Evolutionary conservation across 768 basidiomycete genomes (phyloP).

Genomic region (Phlebiopsis flavidoalba): DNA sequence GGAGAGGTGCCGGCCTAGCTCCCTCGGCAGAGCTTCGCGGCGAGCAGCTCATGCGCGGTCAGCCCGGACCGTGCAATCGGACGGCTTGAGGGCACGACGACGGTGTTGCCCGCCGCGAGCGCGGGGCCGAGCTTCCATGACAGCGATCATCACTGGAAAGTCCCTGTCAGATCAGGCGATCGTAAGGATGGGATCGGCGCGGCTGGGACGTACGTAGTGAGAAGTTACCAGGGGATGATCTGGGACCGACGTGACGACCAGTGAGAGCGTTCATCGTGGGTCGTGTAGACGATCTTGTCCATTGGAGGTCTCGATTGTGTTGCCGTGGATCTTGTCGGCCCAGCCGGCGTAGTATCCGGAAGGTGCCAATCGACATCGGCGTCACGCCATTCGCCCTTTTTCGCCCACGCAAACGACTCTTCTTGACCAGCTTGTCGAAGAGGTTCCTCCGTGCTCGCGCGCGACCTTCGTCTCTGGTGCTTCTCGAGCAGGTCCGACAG

Average conservation of each 20-base stretch:
- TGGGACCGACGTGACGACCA: conserved; percentile 49
- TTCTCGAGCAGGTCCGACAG: too few relatives aligned
- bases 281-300: conserved; percentile 51
- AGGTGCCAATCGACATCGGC: conserved; percentile 37
- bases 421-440: conserved; percentile 57
- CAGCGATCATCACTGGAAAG: conserved; percentile 45
- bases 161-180: background rate
- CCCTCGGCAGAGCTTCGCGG: conserved; percentile 39
- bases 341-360: conserved; percentile 86
- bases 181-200: too few relatives aligned
- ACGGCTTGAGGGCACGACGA: conserved; percentile 65
- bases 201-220: conserved; percentile 34
- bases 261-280: conserved; percentile 55
- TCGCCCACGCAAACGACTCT: conserved; percentile 45
- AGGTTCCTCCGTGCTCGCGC: too few relatives aligned
- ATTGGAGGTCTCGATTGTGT: conserved; percentile 61
- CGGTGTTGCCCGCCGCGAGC: conserved; percentile 54
- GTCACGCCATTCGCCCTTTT: conserved; percentile 46
- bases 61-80: conserved; percentile 63
- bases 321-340: conserved; percentile 81
- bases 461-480: too few relatives aligned
- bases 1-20: conserved; percentile 65
- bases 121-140: conserved; percentile 62
- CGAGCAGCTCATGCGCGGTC: conserved; percentile 44
- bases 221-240: conserved; percentile 71